Conservation (phyloP, 2,329 filamentous ascomycete species). For the Chaetomium sp. region DNA sequence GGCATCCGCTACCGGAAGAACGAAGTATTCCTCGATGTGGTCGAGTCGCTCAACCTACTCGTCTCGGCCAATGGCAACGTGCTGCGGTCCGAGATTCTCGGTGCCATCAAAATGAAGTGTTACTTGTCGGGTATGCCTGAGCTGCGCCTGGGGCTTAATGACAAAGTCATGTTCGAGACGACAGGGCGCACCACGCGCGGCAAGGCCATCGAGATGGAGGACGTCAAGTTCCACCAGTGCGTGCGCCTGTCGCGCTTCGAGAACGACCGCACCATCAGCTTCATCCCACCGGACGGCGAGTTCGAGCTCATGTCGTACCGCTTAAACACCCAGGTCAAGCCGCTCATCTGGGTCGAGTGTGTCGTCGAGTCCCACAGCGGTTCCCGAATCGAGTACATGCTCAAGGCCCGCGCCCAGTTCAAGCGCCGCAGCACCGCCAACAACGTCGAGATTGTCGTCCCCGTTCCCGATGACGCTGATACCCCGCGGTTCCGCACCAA, state of each 20-base stretch:
- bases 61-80: slow-evolving; percentile 95
- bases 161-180: slow-evolving; percentile 99
- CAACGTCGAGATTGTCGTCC: slow-evolving; percentile 97
- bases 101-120: slow-evolving; percentile 99
- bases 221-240: slow-evolving; percentile 99
- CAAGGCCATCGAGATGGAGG: slow-evolving; percentile 99
- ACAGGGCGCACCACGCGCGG: slow-evolving; percentile 91
- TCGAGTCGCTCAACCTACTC: slow-evolving; percentile 94
- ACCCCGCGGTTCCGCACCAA: slow-evolving; percentile 96
- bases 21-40: slow-evolving; percentile 96
- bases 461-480: slow-evolving; percentile 95
- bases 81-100: slow-evolving; percentile 91
- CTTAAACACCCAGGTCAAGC: slow-evolving; percentile 97
- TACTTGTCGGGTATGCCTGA: slow-evolving; percentile 99
- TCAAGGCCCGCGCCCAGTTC: slow-evolving; percentile 97
- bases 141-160: slow-evolving; percentile 88
- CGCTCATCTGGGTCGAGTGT: slow-evolving; percentile 97
- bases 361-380: slow-evolving; percentile 95
- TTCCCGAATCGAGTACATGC: slow-evolving; percentile 96
- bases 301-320: slow-evolving; percentile 99
- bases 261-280: slow-evolving; percentile 97
- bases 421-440: slow-evolving; percentile 97
- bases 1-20: slow-evolving; percentile 99
- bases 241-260: slow-evolving; percentile 94
- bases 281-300: slow-evolving; percentile 97